phyloP scores from a whole-genome alignment of 306 rosid species.

The Glycine tomentella region DNA sequence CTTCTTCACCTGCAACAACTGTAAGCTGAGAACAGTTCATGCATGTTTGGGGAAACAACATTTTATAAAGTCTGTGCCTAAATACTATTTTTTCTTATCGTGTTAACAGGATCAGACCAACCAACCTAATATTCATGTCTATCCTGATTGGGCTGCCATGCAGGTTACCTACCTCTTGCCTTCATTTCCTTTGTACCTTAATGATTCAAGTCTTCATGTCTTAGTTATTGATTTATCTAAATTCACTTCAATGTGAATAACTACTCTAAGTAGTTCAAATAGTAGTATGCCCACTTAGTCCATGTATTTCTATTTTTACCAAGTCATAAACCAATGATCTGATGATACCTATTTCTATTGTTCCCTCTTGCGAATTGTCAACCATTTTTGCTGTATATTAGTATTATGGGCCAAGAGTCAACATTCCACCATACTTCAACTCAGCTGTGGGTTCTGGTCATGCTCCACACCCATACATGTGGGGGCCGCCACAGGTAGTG shows the following conservation, averaged over 20 bases:
- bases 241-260: background rate
- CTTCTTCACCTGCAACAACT: slow-evolving; percentile 64
- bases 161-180: slow-evolving; percentile 66
- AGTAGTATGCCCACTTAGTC: background rate
- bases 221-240: too few species aligned
- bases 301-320: background rate
- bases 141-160: slow-evolving; percentile 98
- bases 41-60: background rate
- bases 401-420: slow-evolving; percentile 90
- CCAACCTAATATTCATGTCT: slow-evolving; percentile 70
- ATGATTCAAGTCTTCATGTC: too few species aligned
- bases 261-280: background rate
- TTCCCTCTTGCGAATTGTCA: slow-evolving; percentile 12
- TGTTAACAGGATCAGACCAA: slow-evolving; percentile 65
- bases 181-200: background rate
- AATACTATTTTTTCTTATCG: slow-evolving; percentile 13
- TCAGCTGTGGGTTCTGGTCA: slow-evolving; percentile 80
- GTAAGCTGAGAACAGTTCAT: slow-evolving; percentile 59
- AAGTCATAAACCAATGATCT: slow-evolving; percentile 1
- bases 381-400: background rate
- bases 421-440: slow-evolving; percentile 84
- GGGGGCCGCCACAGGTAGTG: slow-evolving; percentile 96
- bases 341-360: slow-evolving; percentile 18
- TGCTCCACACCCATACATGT: slow-evolving; percentile 91
- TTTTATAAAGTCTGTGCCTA: slow-evolving; percentile 4